Percentiles rank a stretch among this genome's conserved stretches.
phyloP scores from a whole-genome alignment of 2,329 filamentous ascomycete species.

The Colletotrichum aenigma region DNA sequence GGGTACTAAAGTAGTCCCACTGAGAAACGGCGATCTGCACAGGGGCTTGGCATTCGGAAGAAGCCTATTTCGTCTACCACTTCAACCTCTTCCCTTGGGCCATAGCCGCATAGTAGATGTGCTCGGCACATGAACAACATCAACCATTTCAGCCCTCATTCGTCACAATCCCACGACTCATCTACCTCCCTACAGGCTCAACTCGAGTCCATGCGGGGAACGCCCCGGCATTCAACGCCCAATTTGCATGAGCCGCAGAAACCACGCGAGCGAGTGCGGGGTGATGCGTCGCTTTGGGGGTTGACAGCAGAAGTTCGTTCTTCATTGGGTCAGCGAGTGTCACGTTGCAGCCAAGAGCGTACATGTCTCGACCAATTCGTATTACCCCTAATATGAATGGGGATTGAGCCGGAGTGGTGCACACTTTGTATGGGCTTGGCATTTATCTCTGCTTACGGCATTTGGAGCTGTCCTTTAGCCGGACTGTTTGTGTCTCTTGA shows the following conservation, averaged over 20 bases:
- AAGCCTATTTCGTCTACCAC: neutral
- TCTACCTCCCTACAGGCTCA: conserved; percentile 5
- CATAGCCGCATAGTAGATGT: neutral
- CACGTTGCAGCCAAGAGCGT: neutral
- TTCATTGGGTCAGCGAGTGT: neutral
- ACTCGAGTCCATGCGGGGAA: neutral
- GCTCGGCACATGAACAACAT: neutral
- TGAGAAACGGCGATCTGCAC: neutral
- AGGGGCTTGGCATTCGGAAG: neutral
- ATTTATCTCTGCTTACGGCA: neutral
- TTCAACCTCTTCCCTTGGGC: neutral
- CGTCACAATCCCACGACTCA: neutral
- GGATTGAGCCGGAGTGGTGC: neutral
- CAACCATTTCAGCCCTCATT: neutral
- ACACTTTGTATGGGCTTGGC: neutral
- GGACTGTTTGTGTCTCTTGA: neutral
- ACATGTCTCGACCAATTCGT: neutral
- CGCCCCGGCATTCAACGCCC: neutral
- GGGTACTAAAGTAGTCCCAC: neutral
- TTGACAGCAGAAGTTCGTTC: neutral
- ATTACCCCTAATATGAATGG: neutral
- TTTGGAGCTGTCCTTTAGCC: neutral
- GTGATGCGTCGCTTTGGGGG: neutral
- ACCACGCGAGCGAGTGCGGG: neutral
- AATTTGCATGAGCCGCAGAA: neutral